Base-by-base conservation (phyloP, 768 basidiomycete species). In the Pleurotus eryngii region DNA sequence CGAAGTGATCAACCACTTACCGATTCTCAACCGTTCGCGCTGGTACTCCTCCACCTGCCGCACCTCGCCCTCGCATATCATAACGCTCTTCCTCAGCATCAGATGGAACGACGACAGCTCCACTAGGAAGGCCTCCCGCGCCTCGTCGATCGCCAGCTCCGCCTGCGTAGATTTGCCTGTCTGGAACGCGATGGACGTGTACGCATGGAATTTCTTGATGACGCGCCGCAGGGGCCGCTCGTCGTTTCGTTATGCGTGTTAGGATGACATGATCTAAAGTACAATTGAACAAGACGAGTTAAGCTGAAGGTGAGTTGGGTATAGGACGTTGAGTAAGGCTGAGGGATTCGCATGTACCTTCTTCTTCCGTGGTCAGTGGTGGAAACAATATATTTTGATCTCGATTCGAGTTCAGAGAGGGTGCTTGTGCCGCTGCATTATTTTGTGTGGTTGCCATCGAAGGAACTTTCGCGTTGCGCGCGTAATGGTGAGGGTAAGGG, bases 1-100 rank as follows among this genome's bases (percentile, higher is more conserved):
- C 42, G 42, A 45, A 45, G 42, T 45, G 42, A 42, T 49, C 8
- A 12, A 12, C 15, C 49, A 76, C 83, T 46, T 67, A 89, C 92
- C 89, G 65, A 92, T 89, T 60, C 82, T 72, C 62, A 82, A 78
- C 48, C 82, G 81, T 64, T 91, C 90, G 45, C 80, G 76, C 63
- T 90, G 81, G 66, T 94, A 94, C 68, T 92, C 87, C 64, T 90
- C 85, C 1, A 92, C 91, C 72, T 94, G 90, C 64, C 91, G 78
- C 53, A 83, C 81, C 73, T 94, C 92, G 6, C 91, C 92, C 66
- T 92, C 87, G 64, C 90, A 92, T 46, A 91, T 85, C 84, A 93
- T 89, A 37, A 78, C 75, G 61, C 83, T 88, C 72, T 93, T 94
- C 74, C 86, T 83, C 62, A 94, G 73, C 55, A 82, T 71, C 59